These are phyloP conservation scores for Cryptosporidium sp. DNA, from an alignment of 169 alveolate species.

Conservation along the genomic window DNA sequence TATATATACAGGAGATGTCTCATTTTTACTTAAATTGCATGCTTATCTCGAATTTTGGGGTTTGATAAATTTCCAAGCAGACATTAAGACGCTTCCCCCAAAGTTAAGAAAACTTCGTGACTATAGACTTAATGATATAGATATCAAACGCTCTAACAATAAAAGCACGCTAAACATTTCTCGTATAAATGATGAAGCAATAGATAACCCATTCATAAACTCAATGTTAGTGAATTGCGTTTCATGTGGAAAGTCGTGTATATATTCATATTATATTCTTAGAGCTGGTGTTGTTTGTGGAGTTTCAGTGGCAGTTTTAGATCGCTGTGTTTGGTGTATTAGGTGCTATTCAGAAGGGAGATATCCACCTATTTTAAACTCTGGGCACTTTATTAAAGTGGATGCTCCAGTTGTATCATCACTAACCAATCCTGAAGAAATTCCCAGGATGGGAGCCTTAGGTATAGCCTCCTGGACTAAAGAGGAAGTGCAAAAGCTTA, in stretches of 20 bases:
- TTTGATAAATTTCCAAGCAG: conserved; percentile 83
- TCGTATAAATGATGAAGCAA: conserved; percentile 18
- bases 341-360: conserved; percentile 80
- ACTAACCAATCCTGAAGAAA: conserved; percentile 25
- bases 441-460: conserved; percentile 10
- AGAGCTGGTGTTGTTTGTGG: conserved; percentile 78
- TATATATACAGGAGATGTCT: conserved; percentile 81
- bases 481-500: conserved; percentile 62
- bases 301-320: conserved; percentile 79
- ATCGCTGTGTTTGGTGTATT: conserved; percentile 81
- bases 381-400: conserved; percentile 79
- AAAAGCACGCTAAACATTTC: neutral
- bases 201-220: conserved; percentile 48
- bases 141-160: neutral
- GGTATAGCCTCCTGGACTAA: conserved; percentile 72
- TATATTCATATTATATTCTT: conserved; percentile 79
- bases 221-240: conserved; percentile 72
- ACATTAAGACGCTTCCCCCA: conserved; percentile 76
- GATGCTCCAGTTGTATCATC: conserved; percentile 52
- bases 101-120: conserved; percentile 68
- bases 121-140: conserved; percentile 56
- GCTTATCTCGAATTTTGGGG: conserved; percentile 85
- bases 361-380: conserved; percentile 78
- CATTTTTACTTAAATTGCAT: conserved; percentile 80
- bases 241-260: conserved; percentile 79